Evolutionary conservation across 352 stramenopile genomes (phyloP), one percentile per base, ranked within the genome.

Genomic region (Globisporangium spinosum): DNA sequence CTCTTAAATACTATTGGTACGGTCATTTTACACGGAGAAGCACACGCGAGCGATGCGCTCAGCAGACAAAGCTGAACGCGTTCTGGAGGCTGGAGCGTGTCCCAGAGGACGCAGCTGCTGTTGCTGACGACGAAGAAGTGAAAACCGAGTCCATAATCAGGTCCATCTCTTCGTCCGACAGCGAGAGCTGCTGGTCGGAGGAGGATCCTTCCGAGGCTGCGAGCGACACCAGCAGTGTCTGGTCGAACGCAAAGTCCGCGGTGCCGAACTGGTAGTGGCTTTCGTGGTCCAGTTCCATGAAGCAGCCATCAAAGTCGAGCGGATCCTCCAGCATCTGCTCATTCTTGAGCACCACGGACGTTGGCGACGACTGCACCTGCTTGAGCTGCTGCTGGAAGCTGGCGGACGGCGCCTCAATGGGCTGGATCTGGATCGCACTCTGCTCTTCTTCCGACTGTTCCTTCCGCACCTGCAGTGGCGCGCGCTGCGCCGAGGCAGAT

Each of bases 71-170:
- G 32, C 61, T 53, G 34, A 67, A 60, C 3, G 49, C 10, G 22
- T 58, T 67, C 47, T 67, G 61, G 47, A 60, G 61, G 20, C n/a
- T 49, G 2, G 55, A 43, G 55, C 55, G 32, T 38, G 15, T 59
- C 15, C 4, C 40, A 49, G 40, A 49, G 15, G 40, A 49, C 47
- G 47, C 20, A 5, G 47, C 23, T 60, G 25, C 35, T 54, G n/a
- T 20, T 17, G 60, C 35, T 15, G 61, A 58, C 4, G 40, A 27
- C 0, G 61, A 49, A 3, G 47, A 58, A 15, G 61, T 35, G 32
- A 67, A 45, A 22, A 67, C 61, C 61, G 61, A 67, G 61, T 67
- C 61, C 61, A 67, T 67, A 49, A 67, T 67, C 13, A 67, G n/a
- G 17, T 67, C 61, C 61, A 67, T 67, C 15, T 67, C 61, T 27